Percentiles rank a stretch among this genome's conserved stretches.
phyloP scores from a whole-genome alignment of 306 rosid genomes.

The Dryas alaskensis region DNA sequence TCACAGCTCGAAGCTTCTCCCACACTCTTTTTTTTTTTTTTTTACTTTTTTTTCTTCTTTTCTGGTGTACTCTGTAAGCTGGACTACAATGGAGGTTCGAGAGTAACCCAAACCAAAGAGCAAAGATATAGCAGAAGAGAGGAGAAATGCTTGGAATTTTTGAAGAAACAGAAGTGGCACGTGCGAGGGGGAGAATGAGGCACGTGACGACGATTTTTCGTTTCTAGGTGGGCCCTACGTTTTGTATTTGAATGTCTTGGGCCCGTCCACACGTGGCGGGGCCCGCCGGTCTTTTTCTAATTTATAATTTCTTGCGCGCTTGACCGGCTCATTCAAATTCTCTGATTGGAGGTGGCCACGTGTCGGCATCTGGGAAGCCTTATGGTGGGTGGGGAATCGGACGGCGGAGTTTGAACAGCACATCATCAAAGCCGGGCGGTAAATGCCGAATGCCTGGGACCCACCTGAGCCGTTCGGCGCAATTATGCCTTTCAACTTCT shows the following conservation, averaged over 20 bases:
- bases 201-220: conserved; percentile 8
- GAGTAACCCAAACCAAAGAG: conserved; percentile 20
- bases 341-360: conserved; percentile 32
- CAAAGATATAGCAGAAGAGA: conserved; percentile 38
- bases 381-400: not conserved
- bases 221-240: conserved; percentile 22
- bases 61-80: not conserved
- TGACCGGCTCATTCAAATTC: conserved; percentile 65
- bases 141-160: conserved; percentile 41
- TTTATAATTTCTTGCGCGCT: conserved; percentile 62
- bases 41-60: not conserved
- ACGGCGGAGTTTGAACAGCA: conserved; percentile 29
- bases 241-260: conserved; percentile 32
- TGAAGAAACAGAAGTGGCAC: conserved; percentile 14
- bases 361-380: conserved; percentile 9
- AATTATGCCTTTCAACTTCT: not conserved
- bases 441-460: not conserved
- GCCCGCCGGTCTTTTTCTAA: conserved; percentile 24
- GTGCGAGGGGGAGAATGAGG: not conserved
- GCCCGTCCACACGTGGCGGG: conserved; percentile 70
- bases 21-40: not conserved
- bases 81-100: conserved; percentile 29
- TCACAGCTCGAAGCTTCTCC: not conserved
- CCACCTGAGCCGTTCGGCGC: not conserved
- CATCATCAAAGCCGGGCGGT: not conserved